These are phyloP conservation scores for Aquilaria agallochum DNA, from an alignment of 441 rosid genomes.

Conservation along the genomic window DNA sequence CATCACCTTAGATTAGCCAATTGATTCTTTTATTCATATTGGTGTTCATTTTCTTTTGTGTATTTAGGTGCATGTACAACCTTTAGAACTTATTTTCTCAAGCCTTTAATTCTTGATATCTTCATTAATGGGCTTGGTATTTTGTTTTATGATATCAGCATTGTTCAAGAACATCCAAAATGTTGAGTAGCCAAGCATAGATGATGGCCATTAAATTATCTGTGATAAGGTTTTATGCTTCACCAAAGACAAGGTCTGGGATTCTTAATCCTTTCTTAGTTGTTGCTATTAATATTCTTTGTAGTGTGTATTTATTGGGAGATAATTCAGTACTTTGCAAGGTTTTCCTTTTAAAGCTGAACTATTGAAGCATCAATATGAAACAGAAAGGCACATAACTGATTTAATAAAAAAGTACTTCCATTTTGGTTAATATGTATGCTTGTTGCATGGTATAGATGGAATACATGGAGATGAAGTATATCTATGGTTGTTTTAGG, in stretches of 20 bases:
- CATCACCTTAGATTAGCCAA: not conserved
- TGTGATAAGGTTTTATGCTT: slow-evolving; percentile 86
- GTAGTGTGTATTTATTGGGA: slow-evolving; percentile 11
- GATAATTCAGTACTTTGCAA: slow-evolving; percentile 28
- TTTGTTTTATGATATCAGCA: slow-evolving; percentile 33
- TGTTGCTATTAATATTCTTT: not conserved
- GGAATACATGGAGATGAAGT: too few species aligned
- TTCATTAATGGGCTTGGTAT: too few species aligned
- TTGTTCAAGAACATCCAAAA: slow-evolving; percentile 78
- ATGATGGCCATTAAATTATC: slow-evolving; percentile 35
- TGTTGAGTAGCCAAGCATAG: slow-evolving; percentile 68
- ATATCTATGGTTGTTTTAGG: too few species aligned
- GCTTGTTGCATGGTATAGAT: too few species aligned
- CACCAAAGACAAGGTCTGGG: slow-evolving; percentile 80
- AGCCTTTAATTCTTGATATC: too few species aligned
- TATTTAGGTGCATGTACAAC: slow-evolving; percentile 78
- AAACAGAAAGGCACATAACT: slow-evolving; percentile 90
- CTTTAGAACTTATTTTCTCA: too few species aligned
- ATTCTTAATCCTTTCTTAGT: not conserved
- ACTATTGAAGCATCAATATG: slow-evolving; percentile 89
- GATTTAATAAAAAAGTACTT: slow-evolving; percentile 75
- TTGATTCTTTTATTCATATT: not conserved
- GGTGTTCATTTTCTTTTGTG: not conserved
- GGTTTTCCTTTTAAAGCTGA: slow-evolving; percentile 87
- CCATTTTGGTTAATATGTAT: too few species aligned